Evolutionary conservation across 371 early-diverging fungal species (phyloP).

Genomic region (Actinomucor elegans): DNA sequence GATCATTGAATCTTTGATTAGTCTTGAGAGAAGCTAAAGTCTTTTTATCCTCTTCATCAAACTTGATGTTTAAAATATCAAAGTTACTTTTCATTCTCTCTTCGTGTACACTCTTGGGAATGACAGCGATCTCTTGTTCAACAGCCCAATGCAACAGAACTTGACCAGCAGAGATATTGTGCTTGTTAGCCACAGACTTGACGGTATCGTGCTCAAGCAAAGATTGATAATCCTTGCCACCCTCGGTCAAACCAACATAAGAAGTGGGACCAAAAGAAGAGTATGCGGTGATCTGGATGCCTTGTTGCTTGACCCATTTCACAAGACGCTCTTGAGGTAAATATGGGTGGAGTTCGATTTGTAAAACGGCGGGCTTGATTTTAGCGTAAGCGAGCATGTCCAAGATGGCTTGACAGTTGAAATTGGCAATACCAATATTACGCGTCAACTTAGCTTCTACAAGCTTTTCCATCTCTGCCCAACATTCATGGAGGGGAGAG

Average conservation of each 20-base stretch:
- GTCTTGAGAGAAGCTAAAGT: conserved; percentile 13
- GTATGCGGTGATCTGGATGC: conserved; percentile 63
- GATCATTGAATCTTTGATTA: conserved; percentile 31
- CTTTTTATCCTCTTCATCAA: conserved; percentile 33
- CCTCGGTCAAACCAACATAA: conserved; percentile 45
- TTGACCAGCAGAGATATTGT: conserved; percentile 21
- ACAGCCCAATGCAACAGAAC: conserved; percentile 60
- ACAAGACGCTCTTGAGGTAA: conserved; percentile 56
- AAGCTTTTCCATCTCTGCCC: conserved; percentile 44
- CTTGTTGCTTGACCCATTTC: conserved; percentile 35
- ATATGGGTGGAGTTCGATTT: conserved; percentile 72
- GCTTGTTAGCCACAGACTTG: conserved; percentile 23
- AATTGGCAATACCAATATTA: conserved; percentile 67
- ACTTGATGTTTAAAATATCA: conserved; percentile 27
- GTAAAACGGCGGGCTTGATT: conserved; percentile 43
- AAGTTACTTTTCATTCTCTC: conserved; percentile 51
- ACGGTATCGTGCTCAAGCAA: conserved; percentile 36
- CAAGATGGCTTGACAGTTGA: conserved; percentile 42
- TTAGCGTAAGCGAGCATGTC: conserved; percentile 43
- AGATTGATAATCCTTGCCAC: conserved; percentile 40
- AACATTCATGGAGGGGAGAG: conserved; percentile 45
- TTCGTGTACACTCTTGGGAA: conserved; percentile 63
- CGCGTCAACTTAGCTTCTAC: conserved; percentile 35
- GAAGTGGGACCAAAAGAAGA: conserved; percentile 63
- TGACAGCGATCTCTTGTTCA: conserved; percentile 56